phyloP scores from a whole-genome alignment of 2,329 filamentous ascomycete species.

The Byssoonygena ceratinophila region DNA sequence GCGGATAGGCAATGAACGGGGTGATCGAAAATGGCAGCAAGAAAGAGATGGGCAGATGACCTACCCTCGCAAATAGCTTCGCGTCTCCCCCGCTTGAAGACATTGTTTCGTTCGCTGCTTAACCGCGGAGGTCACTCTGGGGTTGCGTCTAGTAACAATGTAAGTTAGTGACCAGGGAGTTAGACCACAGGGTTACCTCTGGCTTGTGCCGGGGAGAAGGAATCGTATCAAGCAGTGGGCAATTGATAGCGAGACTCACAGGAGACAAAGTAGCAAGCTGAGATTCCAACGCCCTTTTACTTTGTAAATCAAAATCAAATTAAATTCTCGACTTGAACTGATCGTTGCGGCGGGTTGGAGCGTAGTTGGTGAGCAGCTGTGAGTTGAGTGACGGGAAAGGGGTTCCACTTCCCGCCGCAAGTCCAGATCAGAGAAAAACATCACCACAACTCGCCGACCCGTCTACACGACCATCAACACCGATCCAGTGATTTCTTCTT shows the following conservation, averaged over 20 bases:
- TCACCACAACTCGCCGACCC: background rate
- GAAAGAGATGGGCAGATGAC: conserved; percentile 27
- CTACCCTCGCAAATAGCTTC: conserved; percentile 96
- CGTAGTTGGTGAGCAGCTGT: too few species aligned
- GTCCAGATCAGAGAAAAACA: background rate
- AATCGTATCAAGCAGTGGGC: background rate
- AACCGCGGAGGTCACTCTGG: conserved; percentile 3
- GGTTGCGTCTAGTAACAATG: background rate
- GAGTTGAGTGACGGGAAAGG: background rate
- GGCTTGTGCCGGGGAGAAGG: background rate
- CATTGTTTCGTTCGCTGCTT: conserved; percentile 35
- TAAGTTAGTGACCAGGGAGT: conserved; percentile 8
- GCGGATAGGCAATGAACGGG: background rate
- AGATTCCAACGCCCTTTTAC: background rate
- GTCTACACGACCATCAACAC: background rate
- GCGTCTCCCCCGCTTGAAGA: conserved; percentile 76
- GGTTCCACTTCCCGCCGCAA: background rate
- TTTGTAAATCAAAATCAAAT: background rate
- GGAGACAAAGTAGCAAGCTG: too few species aligned
- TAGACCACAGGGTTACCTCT: conserved; percentile 8
- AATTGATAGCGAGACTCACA: background rate
- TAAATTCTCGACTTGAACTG: background rate
- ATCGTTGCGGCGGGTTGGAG: too few species aligned
- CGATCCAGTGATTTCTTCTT: background rate
- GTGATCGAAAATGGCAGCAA: conserved; percentile 19